Base-by-base conservation (phyloP, 345 rosid species). In the Moringa oleifera region DNA sequence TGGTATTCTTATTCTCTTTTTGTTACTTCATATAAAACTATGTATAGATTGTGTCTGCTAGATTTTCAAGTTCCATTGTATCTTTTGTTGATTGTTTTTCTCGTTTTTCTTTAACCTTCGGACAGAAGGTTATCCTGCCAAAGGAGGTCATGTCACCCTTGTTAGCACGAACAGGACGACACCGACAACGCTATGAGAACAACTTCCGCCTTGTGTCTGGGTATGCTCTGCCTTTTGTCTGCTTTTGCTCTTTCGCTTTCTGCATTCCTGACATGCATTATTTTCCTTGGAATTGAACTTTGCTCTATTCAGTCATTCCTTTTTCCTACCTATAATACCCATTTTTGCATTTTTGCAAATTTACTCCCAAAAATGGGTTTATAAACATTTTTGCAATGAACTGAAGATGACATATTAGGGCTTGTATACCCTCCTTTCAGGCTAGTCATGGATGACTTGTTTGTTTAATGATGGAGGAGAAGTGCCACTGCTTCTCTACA, bases 191-290 rank as follows among this genome's bases (percentile, higher is more conserved):
- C 58, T 87, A 87, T 58, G 88, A 81, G 72, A 69, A 84, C 69
- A 78, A 82, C 47, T 63, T 82, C 31, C 84, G 94, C 25, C 94
- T 87, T 51, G 94, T 87, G 69, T 81, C 94, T 59, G 94, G 94
- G 94, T 87, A 80, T 53, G 41, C 19, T 4, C 8, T 22, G n/a
- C 53, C 17, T 60, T 25, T 31, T 20, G 17, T 5, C 47, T 15
- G 47, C 37, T 33, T n/a, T 11, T 33, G 37, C 37, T 33, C 11
- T 33, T n/a, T n/a, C n/a, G 11, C 11, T 33, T 33, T 4, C 11
- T 33, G 37, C 37, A 5, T 33, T 33, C 37, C 5, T 33, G 37
- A 11, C 37, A 33, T 33, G 37, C 11, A 33, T 33, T 11, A 33
- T 33, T 11, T 11, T 33, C 37, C 37, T 33, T 33, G 6, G n/a